Conservation (phyloP, 2,329 filamentous ascomycete species). For the Fusarium setosum region DNA sequence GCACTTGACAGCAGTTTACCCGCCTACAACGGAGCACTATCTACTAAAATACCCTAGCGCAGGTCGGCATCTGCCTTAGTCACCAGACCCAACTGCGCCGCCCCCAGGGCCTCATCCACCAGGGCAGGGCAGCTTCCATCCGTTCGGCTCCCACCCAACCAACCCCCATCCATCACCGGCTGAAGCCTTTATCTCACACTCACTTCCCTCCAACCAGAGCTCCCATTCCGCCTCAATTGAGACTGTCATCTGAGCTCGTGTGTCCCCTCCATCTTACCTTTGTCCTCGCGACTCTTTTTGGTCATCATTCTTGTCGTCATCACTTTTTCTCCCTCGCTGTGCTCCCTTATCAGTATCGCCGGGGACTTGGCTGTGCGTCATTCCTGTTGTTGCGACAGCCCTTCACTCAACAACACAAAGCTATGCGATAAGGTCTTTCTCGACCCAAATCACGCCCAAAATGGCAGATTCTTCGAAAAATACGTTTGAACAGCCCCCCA, state of each 20-base stretch:
- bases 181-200: slow-evolving; percentile 36
- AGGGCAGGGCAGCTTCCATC: slow-evolving; percentile 25
- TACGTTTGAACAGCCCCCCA: slow-evolving; percentile 51
- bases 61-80: slow-evolving; percentile 38
- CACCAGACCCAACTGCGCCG: slow-evolving; percentile 34
- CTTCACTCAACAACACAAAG: slow-evolving; percentile 17
- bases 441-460: slow-evolving; percentile 26
- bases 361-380: slow-evolving; percentile 24
- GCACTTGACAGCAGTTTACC: neutral
- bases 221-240: slow-evolving; percentile 30
- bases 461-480: slow-evolving; percentile 55
- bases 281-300: slow-evolving; percentile 22
- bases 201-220: slow-evolving; percentile 23
- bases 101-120: slow-evolving; percentile 27
- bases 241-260: slow-evolving; percentile 32
- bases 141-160: slow-evolving; percentile 6
- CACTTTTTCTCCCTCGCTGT: slow-evolving; percentile 20
- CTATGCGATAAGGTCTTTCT: slow-evolving; percentile 42
- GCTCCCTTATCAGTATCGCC: slow-evolving; percentile 15
- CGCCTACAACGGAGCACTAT: slow-evolving; percentile 11
- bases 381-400: slow-evolving; percentile 21
- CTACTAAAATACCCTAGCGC: slow-evolving; percentile 34
- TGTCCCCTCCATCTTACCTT: slow-evolving; percentile 16
- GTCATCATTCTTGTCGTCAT: slow-evolving; percentile 30
- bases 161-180: slow-evolving; percentile 7